Conservation (phyloP, 106 monocot genomes). For the Dendrobium nobile region DNA sequence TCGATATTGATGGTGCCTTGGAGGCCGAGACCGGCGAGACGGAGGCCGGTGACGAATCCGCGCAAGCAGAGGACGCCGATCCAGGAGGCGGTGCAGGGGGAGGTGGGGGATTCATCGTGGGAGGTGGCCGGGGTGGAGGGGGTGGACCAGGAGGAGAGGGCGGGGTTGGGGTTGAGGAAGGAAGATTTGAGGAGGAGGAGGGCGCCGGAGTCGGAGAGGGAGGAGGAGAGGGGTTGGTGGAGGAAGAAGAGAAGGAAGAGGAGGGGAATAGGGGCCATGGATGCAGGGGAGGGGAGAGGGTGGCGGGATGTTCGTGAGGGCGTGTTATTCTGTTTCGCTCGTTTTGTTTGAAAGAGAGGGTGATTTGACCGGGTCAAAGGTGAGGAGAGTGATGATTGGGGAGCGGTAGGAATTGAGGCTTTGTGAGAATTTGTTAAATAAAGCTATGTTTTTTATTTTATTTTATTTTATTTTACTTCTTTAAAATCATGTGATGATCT, state of each 20-base stretch:
- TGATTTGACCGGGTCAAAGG: too few species aligned
- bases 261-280: neutral
- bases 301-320: too few species aligned
- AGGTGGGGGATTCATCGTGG: neutral
- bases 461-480: too few species aligned
- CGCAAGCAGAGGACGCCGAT: constrained; percentile 33
- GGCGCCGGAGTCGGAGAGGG: constrained; percentile 22
- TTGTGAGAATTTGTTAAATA: too few species aligned
- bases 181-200: constrained; percentile 31
- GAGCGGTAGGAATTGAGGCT: too few species aligned
- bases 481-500: too few species aligned
- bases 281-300: neutral
- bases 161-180: constrained; percentile 12
- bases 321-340: too few species aligned
- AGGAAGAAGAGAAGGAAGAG: constrained; percentile 11
- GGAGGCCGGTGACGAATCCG: constrained; percentile 30
- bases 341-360: too few species aligned
- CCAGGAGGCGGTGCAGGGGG: constrained; percentile 18
- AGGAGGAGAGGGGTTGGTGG: constrained; percentile 17
- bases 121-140: neutral
- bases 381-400: too few species aligned
- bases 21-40: constrained; percentile 25
- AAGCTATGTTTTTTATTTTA: too few species aligned
- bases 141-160: constrained; percentile 25
- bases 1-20: constrained; percentile 28